Evolutionary conservation across 139 green algal genomes (phyloP), one percentile per base, ranked within the genome.

Genomic region (Asterochloris sp.): DNA sequence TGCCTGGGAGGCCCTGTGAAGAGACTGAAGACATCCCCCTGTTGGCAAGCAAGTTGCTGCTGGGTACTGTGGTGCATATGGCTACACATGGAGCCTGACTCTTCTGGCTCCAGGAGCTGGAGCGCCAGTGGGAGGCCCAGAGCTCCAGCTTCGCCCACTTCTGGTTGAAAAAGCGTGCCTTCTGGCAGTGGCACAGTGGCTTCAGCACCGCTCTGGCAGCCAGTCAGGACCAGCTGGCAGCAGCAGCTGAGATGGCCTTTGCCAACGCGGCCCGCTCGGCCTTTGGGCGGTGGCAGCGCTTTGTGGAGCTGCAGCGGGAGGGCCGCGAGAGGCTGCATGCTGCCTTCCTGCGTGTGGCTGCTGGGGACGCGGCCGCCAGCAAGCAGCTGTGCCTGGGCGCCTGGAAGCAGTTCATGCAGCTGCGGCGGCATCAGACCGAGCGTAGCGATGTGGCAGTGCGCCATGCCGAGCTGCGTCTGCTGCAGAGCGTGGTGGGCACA

Each of bases 401-500:
- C 19, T 84, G 76, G 83, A 38, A 73, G 23, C 47, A 19, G 1
- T 67, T 62, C 23, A 75, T 84, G 71, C n/a, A 27, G 10, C 80
- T 69, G 75, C 67, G 78, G 16, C 61, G 62, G 47, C 74, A 38
- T 2, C 23, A 85, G 9, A 16, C 60, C 66, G 82, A 74, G 12
- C 13, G 78, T 60, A 81, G 54, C 67, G 69, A 85, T 24, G 28
- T 61, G 28, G 68, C 75, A 19, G 68, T 63, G 67, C n/a, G 28
- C 61, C 26, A 69, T 38, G 71, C 82, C 24, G 38, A 67, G 11
- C 54, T 19, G 47, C 28, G 74, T 4, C 16, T 85, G 24, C 69
- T 89, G 21, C 75, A 76, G 16, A 69, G 69, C 21, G 81, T 82
- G 29, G 82, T 89, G 17, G 67, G 82, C 19, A 75, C 86, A 13